phyloP scores from a whole-genome alignment of 2,329 filamentous ascomycete species.

The Aureobasidium sp. region DNA sequence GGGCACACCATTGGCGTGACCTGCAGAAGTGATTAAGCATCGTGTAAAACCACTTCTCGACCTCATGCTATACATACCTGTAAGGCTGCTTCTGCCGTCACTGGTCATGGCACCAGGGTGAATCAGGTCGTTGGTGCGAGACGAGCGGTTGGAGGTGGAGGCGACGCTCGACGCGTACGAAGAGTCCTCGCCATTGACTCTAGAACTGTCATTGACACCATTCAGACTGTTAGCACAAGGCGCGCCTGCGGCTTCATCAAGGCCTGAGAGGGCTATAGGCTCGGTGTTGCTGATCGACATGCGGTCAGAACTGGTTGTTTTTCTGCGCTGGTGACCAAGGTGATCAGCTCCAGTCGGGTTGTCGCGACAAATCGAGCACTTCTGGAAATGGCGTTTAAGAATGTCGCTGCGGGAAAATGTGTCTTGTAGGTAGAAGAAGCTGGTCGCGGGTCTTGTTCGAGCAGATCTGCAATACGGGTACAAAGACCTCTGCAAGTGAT shows the following conservation, averaged over 20 bases:
- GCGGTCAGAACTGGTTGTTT: constrained; percentile 49
- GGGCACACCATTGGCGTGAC: constrained; percentile 34
- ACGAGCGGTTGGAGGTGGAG: constrained; percentile 52
- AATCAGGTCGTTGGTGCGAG: constrained; percentile 55
- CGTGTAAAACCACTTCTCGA: constrained; percentile 31
- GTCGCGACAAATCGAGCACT: constrained; percentile 96
- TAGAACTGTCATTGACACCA: constrained; percentile 35
- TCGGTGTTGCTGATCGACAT: constrained; percentile 40
- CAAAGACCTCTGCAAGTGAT: neutral
- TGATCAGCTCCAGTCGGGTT: constrained; percentile 97
- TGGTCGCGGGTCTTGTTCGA: constrained; percentile 4
- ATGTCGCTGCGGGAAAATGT: constrained; percentile 99
- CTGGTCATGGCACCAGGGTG: constrained; percentile 37
- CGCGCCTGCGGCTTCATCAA: constrained; percentile 34
- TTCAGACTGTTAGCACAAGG: constrained; percentile 31
- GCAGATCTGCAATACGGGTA: neutral
- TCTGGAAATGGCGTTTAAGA: constrained; percentile 98
- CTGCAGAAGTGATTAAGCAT: constrained; percentile 28
- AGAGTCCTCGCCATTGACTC: constrained; percentile 36
- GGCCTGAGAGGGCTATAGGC: constrained; percentile 38
- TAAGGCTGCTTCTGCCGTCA: constrained; percentile 20
- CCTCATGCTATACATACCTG: constrained; percentile 34
- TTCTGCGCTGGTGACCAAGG: constrained; percentile 72
- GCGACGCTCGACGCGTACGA: constrained; percentile 41
- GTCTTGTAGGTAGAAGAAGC: constrained; percentile 54